phyloP scores from a whole-genome alignment of 2,329 filamentous ascomycete genomes.

The Neopestalotiopsis sp. region DNA sequence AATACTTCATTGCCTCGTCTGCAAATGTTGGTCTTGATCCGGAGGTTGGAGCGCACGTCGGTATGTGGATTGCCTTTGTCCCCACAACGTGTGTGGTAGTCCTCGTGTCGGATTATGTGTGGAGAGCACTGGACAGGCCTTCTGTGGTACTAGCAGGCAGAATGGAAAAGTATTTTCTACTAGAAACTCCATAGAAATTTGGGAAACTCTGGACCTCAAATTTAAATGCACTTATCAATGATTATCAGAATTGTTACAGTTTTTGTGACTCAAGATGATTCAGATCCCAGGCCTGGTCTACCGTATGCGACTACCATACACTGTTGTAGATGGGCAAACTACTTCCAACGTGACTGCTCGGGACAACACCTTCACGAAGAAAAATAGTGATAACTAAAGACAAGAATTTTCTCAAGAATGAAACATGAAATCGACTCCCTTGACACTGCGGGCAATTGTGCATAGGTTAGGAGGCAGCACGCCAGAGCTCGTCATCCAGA shows the following conservation, averaged over 20 bases:
- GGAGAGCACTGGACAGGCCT: not conserved
- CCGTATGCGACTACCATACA: too few species aligned
- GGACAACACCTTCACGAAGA: too few species aligned
- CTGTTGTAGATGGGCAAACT: too few species aligned
- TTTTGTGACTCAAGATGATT: too few species aligned
- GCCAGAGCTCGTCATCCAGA: not conserved
- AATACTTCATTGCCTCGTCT: not conserved
- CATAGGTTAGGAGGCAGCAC: not conserved
- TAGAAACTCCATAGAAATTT: not conserved
- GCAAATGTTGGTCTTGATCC: not conserved
- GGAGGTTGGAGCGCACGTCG: not conserved
- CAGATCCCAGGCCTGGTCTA: too few species aligned
- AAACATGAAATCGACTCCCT: not conserved
- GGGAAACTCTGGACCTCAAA: rapidly evolving
- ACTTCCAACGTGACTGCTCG: too few species aligned
- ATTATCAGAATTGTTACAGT: too few species aligned
- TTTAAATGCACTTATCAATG: not conserved
- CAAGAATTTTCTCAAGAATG: too few species aligned
- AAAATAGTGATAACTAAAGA: too few species aligned
- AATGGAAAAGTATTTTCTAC: not conserved
- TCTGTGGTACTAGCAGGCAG: not conserved
- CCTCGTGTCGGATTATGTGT: not conserved
- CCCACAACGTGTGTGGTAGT: not conserved
- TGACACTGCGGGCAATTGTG: not conserved
- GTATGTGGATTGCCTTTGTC: not conserved